Conservation (phyloP, 2,329 filamentous ascomycete genomes). For the Aspergillus ibericus region DNA sequence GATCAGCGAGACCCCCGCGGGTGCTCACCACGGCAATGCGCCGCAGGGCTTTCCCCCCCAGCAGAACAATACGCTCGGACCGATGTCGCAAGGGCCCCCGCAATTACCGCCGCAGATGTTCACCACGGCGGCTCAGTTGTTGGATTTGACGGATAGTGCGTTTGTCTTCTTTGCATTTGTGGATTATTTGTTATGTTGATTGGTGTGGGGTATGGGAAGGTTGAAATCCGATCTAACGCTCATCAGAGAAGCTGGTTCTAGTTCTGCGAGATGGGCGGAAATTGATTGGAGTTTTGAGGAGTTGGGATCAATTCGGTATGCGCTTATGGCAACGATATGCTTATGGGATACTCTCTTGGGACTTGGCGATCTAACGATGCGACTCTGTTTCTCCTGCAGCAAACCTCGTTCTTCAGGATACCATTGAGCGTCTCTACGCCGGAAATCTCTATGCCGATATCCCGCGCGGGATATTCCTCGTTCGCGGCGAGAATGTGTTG, state of each 20-base stretch:
- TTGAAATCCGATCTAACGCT: too few relatives aligned
- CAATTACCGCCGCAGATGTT: conserved; percentile 83
- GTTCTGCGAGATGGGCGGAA: conserved; percentile 91
- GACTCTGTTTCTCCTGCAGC: conserved; percentile 55
- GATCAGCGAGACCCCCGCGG: conserved; percentile 33
- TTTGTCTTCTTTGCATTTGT: conserved; percentile 1
- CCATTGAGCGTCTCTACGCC: conserved; percentile 82
- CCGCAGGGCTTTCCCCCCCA: conserved; percentile 29
- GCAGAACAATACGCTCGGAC: conserved; percentile 30
- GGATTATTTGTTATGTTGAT: neutral
- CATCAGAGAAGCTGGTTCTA: conserved; percentile 86
- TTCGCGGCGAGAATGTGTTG: conserved; percentile 95
- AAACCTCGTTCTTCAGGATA: conserved; percentile 92
- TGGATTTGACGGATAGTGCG: conserved; percentile 97
- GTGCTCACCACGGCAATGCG: conserved; percentile 28
- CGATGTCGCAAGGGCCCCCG: conserved; percentile 42
- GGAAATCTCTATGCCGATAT: conserved; percentile 78
- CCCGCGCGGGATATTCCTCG: conserved; percentile 80
- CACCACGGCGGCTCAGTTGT: conserved; percentile 89
- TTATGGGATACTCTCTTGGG: neutral
- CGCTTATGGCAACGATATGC: neutral
- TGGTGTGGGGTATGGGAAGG: neutral
- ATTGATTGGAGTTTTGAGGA: conserved; percentile 85
- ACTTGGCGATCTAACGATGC: neutral
- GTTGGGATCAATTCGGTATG: conserved; percentile 97